Evolutionary conservation across 116 monocot genomes (phyloP), one percentile per base, ranked within the genome.

Genomic region (Posidonia oceanica): DNA sequence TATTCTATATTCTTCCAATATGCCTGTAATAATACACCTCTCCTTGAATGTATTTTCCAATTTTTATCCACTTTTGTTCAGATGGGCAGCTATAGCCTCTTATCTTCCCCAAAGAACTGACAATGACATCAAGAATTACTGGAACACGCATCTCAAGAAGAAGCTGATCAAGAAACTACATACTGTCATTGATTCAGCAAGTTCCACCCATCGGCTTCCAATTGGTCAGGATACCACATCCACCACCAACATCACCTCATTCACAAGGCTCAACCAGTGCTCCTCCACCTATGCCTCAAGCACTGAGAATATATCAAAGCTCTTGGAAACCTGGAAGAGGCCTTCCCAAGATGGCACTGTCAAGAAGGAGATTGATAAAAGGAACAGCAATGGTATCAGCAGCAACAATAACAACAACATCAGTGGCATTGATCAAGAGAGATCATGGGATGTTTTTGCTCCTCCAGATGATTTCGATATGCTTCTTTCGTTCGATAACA

Each of bases 121-220:
- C 72, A 91, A 91, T 60, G 88, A 88, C 78, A 88, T 91, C 79
- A 91, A 91, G 78, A 91, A 91, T 75, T 85, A 88, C 70, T 91
- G 88, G 88, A 91, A 91, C 80, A 91, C 91, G 6, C 91, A 91
- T 54, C 83, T 91, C 17, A 87, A 87, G 80, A 87, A 84, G 77
- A 91, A 87, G 81, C 52, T 86, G 21, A 29, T 29, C 29, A 75
- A 66, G 61, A 79, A 71, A 41, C 29, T 72, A 54, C 55, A 63
- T 1, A 23, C 16, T 39, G 59, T 15, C 57, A n/a, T 21, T 29
- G 59, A 71, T 16, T 52, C 83, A 61, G 44, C 20, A 52, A n/a
- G 21, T 8, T 40, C 14, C 16, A 18, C 51, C n/a, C 74, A 72
- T 15, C 23, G 56, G 38, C 59, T 55, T 68, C 16, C 58, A 69